Conservation (phyloP, 495 filamentous ascomycete species). For the Penicillium cosmopolitanum region DNA sequence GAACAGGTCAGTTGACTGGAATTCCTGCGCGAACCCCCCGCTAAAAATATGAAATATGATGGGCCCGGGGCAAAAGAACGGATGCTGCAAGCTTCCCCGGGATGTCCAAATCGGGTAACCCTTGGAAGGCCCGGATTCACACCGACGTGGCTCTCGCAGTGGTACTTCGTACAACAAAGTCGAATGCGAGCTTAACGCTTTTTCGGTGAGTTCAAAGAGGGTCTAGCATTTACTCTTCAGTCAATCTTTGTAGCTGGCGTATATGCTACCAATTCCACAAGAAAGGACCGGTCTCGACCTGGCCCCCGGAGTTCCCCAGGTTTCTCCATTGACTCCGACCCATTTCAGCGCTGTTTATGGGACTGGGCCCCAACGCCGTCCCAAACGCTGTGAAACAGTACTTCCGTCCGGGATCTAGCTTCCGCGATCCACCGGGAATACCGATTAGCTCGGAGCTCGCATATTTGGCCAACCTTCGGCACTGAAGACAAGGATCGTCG, state of each 20-base stretch:
- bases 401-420: not conserved
- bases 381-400: not conserved
- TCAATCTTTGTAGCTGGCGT: not conserved
- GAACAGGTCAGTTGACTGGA: conserved; percentile 7
- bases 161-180: not conserved
- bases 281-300: not conserved
- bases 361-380: not conserved
- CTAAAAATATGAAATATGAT: conserved; percentile 8
- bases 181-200: not conserved
- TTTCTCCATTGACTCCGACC: conserved; percentile 2
- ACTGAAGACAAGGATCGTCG: conserved; percentile 14
- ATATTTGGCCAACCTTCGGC: not conserved
- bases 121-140: conserved; percentile 8
- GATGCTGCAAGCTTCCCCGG: conserved; percentile 10
- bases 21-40: conserved; percentile 2
- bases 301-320: not conserved
- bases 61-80: not conserved
- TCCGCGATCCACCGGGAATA: not conserved
- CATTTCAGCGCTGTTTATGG: not conserved
- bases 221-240: not conserved
- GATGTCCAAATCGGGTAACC: conserved; percentile 26
- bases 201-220: not conserved
- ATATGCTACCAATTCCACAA: not conserved
- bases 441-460: conserved; percentile 9
- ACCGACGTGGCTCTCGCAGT: conserved; percentile 11